Percentiles rank a stretch among this genome's conserved stretches.
Conservation (phyloP, 192 early-diverging fungal genomes). For the Anaeromyces robustus region DNA sequence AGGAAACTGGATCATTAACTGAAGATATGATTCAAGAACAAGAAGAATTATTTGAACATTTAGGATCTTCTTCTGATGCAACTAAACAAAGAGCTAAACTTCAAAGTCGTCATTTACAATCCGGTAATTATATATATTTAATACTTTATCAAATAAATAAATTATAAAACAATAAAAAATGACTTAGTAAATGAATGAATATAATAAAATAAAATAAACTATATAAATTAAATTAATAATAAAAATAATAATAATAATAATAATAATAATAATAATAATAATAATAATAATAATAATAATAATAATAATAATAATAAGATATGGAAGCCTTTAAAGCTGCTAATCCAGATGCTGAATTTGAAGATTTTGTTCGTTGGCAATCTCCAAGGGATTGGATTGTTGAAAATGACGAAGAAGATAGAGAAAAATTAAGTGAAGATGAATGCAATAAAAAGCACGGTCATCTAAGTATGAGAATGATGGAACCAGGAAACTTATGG, state of each 20-base stretch:
- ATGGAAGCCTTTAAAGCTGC: constrained; percentile 93
- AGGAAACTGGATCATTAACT: constrained; percentile 60
- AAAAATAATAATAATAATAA: no score
- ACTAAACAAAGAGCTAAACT: constrained; percentile 55
- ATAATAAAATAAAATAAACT: no score
- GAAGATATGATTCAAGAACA: constrained; percentile 78
- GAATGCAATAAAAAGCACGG: constrained; percentile 9
- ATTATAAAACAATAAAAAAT: no score
- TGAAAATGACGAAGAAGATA: constrained; percentile 19
- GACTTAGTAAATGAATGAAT: no score
- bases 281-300: no score
- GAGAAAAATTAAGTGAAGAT: constrained; percentile 11
- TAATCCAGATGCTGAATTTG: constrained; percentile 57
- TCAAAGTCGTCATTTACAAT: constrained; percentile 57
- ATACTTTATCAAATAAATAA: neutral
- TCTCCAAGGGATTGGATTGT: constrained; percentile 85
- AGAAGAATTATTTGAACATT: constrained; percentile 55
- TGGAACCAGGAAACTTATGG: constrained; percentile 68
- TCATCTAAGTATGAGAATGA: constrained; percentile 63
- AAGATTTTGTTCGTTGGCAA: constrained; percentile 90
- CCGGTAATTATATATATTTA: constrained; percentile 19
- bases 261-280: no score
- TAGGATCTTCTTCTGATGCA: constrained; percentile 57
- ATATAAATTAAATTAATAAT: no score
- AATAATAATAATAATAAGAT: constrained; percentile 42